Conservation (phyloP, 192 early-diverging fungal species). For the Coemansia aciculifera region DNA sequence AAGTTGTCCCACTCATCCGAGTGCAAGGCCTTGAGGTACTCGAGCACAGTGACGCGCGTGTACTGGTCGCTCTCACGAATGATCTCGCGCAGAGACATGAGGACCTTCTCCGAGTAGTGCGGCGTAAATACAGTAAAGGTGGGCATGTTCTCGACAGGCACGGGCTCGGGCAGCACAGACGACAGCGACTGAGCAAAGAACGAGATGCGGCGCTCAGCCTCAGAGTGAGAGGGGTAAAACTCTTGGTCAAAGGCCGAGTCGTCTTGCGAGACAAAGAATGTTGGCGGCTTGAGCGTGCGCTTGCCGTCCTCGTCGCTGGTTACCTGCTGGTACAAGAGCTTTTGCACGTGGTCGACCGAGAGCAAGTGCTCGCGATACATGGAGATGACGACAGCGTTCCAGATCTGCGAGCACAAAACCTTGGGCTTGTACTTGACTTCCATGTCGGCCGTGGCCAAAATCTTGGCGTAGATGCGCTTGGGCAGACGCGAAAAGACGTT, state of each 20-base stretch:
- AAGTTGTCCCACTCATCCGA: slow-evolving; percentile 88
- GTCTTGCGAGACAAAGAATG: slow-evolving; percentile 77
- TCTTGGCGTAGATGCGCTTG: slow-evolving; percentile 77
- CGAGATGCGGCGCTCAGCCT: slow-evolving; percentile 79
- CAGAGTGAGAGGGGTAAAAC: slow-evolving; percentile 71
- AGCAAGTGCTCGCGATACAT: slow-evolving; percentile 82
- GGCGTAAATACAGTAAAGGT: slow-evolving; percentile 82
- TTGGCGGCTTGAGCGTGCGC: slow-evolving; percentile 68
- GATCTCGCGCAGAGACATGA: slow-evolving; percentile 79
- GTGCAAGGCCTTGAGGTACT: slow-evolving; percentile 79
- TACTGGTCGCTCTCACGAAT: slow-evolving; percentile 80
- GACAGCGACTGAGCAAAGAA: slow-evolving; percentile 88
- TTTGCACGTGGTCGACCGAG: slow-evolving; percentile 71
- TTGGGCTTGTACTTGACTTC: slow-evolving; percentile 79
- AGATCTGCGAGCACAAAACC: slow-evolving; percentile 75
- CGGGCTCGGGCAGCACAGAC: slow-evolving; percentile 74
- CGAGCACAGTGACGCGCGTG: slow-evolving; percentile 76
- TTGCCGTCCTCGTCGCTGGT: slow-evolving; percentile 65
- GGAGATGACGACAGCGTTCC: slow-evolving; percentile 82
- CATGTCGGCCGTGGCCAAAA: slow-evolving; percentile 70
- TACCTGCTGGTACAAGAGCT: slow-evolving; percentile 74
- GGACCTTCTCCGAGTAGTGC: slow-evolving; percentile 84
- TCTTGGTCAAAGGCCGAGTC: slow-evolving; percentile 70
- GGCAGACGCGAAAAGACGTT: slow-evolving; percentile 76
- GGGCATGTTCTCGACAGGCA: slow-evolving; percentile 81